These are phyloP conservation scores for Metschnikowia aberdeeniae DNA, from an alignment of 805 yeast species.

Conservation along the genomic window DNA sequence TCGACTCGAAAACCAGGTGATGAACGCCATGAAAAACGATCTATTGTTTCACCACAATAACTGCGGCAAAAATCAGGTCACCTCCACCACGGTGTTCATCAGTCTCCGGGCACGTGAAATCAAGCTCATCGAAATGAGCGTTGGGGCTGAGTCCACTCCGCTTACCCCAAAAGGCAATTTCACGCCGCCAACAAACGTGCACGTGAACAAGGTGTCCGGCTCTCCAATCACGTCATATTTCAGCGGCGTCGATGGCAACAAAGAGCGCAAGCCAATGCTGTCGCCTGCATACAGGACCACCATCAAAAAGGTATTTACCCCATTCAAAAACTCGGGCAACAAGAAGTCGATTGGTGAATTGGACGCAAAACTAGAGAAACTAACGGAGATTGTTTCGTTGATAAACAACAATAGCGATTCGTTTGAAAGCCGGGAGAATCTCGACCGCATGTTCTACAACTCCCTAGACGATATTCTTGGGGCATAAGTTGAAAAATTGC, in stretches of 20 bases:
- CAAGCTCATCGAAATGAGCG: conserved; percentile 39
- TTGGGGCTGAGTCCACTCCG: conserved; percentile 16
- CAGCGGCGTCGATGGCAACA: conserved; percentile 1
- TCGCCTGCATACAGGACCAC: conserved; percentile 28
- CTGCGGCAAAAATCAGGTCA: conserved; percentile 27
- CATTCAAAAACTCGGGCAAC: conserved; percentile 31
- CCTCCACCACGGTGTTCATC: conserved; percentile 38
- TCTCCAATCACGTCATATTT: conserved; percentile 13
- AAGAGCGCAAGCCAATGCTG: conserved; percentile 6
- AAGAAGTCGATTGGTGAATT: conserved; percentile 23
- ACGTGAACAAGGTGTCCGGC: not conserved
- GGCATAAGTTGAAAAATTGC: too few species aligned
- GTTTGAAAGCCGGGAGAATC: conserved; percentile 11
- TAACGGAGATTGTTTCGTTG: conserved; percentile 20
- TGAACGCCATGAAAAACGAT: conserved; percentile 51
- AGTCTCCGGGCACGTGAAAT: conserved; percentile 44
- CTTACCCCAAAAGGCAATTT: conserved; percentile 1
- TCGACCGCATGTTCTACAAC: conserved; percentile 16
- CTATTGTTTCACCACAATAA: conserved; percentile 40
- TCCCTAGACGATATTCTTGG: conserved; percentile 9
- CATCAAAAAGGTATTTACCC: conserved; percentile 35
- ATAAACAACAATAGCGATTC: conserved; percentile 15
- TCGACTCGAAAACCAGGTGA: conserved; percentile 47
- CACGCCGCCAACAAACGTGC: conserved; percentile 6
- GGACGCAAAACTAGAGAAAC: conserved; percentile 27